These are phyloP conservation scores for Monosporascus sp. DNA, from an alignment of 2,329 filamentous ascomycete species.

Conservation along the genomic window DNA sequence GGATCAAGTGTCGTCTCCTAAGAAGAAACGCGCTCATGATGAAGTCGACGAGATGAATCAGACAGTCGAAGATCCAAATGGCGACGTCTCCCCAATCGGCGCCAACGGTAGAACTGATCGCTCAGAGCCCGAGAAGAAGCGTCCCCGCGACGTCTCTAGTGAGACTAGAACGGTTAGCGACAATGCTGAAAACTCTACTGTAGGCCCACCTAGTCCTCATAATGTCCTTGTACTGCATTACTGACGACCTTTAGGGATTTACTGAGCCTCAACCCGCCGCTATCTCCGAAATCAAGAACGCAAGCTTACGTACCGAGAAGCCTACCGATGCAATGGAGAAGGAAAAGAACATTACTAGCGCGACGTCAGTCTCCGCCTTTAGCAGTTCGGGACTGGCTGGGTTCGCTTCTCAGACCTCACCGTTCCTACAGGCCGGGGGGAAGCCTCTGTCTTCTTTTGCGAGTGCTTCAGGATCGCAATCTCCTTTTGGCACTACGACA, in stretches of 20 bases:
- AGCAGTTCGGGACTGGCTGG: conserved; percentile 50
- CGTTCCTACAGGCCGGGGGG: conserved; percentile 23
- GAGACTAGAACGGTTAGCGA: conserved; percentile 26
- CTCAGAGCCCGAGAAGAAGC: conserved; percentile 61
- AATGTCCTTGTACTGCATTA: neutral
- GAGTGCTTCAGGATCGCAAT: conserved; percentile 36
- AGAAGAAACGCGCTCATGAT: conserved; percentile 61
- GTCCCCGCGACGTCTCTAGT: conserved; percentile 47
- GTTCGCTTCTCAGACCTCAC: conserved; percentile 59
- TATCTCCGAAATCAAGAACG: conserved; percentile 5
- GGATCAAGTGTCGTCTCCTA: conserved; percentile 53
- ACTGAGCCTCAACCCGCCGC: conserved; percentile 6
- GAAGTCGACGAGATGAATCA: conserved; percentile 49
- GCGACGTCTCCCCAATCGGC: conserved; percentile 36
- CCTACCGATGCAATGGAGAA: conserved; percentile 11
- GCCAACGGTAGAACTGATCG: conserved; percentile 43
- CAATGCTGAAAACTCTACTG: conserved; percentile 25
- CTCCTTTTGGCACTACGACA: conserved; percentile 29
- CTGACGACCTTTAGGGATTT: conserved; percentile 10
- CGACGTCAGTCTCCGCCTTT: conserved; percentile 58
- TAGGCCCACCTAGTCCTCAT: conserved; percentile 18
- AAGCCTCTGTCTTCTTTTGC: conserved; percentile 38
- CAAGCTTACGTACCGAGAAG: conserved; percentile 9
- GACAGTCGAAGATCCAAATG: conserved; percentile 27
- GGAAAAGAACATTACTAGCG: conserved; percentile 19